phyloP scores from a whole-genome alignment of 805 yeast genomes.

The Kurtzmaniella cleridarum region DNA sequence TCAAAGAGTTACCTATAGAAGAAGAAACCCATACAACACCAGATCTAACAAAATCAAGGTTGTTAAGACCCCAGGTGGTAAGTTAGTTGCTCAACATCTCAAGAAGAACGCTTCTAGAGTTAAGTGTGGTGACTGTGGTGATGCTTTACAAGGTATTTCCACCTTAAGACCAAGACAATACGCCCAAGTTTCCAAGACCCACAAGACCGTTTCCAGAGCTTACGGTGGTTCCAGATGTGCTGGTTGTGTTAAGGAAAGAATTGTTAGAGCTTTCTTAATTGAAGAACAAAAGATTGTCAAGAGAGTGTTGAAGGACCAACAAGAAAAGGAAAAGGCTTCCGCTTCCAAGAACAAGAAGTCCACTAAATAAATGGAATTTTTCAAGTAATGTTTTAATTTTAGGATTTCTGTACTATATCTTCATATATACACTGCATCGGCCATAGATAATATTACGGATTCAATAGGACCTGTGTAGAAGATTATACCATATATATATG shows the following conservation, averaged over 20 bases:
- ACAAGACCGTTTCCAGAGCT: conserved; percentile 98
- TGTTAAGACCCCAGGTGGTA: conserved; percentile 99
- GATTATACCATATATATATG: too few species aligned
- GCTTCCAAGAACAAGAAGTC: conserved; percentile 34
- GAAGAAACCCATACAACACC: conserved; percentile 71
- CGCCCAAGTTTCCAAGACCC: conserved; percentile 91
- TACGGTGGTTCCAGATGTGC: conserved; percentile 99
- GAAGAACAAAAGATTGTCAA: conserved; percentile 99
- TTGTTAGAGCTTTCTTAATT: conserved; percentile 98
- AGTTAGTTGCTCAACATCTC: conserved; percentile 95
- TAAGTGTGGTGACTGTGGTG: conserved; percentile 86
- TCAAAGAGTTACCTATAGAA: conserved; percentile 20
- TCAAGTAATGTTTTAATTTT: too few species aligned
- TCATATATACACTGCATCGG: too few species aligned
- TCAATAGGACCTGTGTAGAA: too few species aligned
- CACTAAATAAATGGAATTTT: conserved; percentile 11
- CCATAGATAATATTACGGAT: too few species aligned
- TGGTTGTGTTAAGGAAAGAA: conserved; percentile 98
- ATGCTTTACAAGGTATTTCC: conserved; percentile 79
- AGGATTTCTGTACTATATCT: too few species aligned
- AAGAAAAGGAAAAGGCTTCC: conserved; percentile 83
- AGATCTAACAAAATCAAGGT: conserved; percentile 99
- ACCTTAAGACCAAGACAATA: conserved; percentile 98
- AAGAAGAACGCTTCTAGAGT: conserved; percentile 86
- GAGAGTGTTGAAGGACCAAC: conserved; percentile 97